A percentile compares a stretch with the other conserved stretches of the same genome.
Conservation (phyloP, 306 rosid species). For the Begonia fuchsioides region DNA sequence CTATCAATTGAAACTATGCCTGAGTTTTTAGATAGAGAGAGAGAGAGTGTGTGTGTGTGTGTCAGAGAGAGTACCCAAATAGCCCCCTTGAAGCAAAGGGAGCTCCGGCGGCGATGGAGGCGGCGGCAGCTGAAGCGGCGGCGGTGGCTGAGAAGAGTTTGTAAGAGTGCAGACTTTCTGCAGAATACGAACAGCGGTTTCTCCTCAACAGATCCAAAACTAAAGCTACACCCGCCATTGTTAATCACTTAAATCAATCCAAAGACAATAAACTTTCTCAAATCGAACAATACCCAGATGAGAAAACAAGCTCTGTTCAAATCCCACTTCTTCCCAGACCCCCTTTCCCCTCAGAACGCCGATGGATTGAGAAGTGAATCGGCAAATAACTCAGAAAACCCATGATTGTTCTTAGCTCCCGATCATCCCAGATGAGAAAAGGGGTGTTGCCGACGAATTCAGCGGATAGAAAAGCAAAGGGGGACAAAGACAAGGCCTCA, state of each 20-base stretch:
- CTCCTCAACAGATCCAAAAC: slow-evolving; percentile 62
- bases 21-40: no score
- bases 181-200: slow-evolving; percentile 21
- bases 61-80: slow-evolving; percentile 33
- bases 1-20: no score
- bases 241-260: slow-evolving; percentile 11
- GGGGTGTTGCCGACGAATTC: no score
- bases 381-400: no score
- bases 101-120: slow-evolving; percentile 38
- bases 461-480: no score
- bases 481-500: no score
- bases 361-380: no score
- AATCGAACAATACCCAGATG: slow-evolving; percentile 5
- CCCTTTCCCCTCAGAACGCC: no score
- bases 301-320: neutral
- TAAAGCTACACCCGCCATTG: slow-evolving; percentile 69
- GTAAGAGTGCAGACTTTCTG: slow-evolving; percentile 35
- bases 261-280: slow-evolving; percentile 6
- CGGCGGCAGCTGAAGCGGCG: slow-evolving; percentile 40
- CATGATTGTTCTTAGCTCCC: no score
- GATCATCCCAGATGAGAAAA: no score
- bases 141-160: slow-evolving; percentile 49
- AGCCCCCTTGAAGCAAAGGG: slow-evolving; percentile 42
- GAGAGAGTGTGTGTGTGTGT: no score
- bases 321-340: no score